Base-by-base conservation (phyloP, 345 rosid species). In the Turnera subulata region DNA sequence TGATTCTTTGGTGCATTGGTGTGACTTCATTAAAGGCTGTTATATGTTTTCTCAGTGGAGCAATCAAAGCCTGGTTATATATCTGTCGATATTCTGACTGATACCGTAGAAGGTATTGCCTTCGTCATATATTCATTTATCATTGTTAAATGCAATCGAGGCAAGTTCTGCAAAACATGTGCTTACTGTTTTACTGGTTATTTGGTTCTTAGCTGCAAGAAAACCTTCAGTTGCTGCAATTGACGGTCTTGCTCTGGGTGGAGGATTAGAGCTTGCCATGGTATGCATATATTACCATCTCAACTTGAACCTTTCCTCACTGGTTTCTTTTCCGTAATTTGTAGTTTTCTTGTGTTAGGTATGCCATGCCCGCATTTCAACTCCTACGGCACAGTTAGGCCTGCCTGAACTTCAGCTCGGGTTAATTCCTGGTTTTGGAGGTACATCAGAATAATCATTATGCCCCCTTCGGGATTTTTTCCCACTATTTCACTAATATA, bases 161-260 rank as follows among this genome's bases (percentile, higher is more conserved):
- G 20, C 9, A 16, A 53, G 18, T 44, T 29, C 17, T n/a, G 5
- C 17, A 23, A 23, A 55, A 60, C 17, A 43, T 40, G 20, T 14
- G 39, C 33, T 33, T 12, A n/a, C n/a, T n/a, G n/a, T 46, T 32
- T 67, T 50, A 59, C 17, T 54, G 50, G 48, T 48, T 67, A 22
- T 17, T 62, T 75, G 45, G 52, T 52, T 70, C 60, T 44, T 77
- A 93, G 97, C 82, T 70, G 88, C 89, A 8, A 80, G 68, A 74
- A 94, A 94, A 74, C 99, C 97, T 45, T 80, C 96, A 9, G 95
- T 94, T 21, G 99, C 99, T 80, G 99, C 99, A 53, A 85, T 94
- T 66, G 96, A 94, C 35, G 99, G 99, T 21, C 90, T 90, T 60
- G 96, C 99, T 65, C 79, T 94, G 62, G 99, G 99, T 64, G 99